Base-by-base conservation (phyloP, 495 filamentous ascomycete genomes). In the Tuber umbilicatum region DNA sequence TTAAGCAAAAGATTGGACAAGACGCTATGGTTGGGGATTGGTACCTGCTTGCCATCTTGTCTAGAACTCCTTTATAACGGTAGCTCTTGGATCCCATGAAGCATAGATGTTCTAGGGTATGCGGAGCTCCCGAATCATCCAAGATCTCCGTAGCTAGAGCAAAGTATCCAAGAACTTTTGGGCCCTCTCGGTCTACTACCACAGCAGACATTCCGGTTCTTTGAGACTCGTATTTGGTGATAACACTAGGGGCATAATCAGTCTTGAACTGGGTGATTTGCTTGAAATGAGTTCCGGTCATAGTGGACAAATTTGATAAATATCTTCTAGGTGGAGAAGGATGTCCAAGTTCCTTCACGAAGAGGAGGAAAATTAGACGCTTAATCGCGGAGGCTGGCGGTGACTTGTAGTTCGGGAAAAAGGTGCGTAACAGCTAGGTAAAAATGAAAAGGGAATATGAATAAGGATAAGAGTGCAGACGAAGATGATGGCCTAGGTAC, bases 11-110 rank as follows among this genome's bases (percentile, higher is more conserved):
- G 55, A 16, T 31, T 64, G 12, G n/a, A 31, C 55, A 64, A n/a
- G 27, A 27, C 55, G 17, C n/a, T 64, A 64, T 3, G 7, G 23
- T 55, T 31, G n/a, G 55, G 55, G 31, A 64, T 68, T 37, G 7
- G 37, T 76, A 81, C 80, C 80, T 80, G 12, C 92, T 94, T 17
- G 96, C 93, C 73, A 98, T 87, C 84, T 94, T 97, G 83, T 98
- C 95, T 19, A 99, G 86, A 37, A 98, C 88, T 1, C 96, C 95
- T 83, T 97, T 97, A 84, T 97, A 99, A 47, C 86, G 88, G 85
- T 96, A 98, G 83, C 88, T 94, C 82, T 92, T 94, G 39, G 95
- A 98, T 16, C 95, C 95, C 95, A 98, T 98, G 83, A 99, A 99
- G 79, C 93, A 89, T 17, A 99, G 85, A 86, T 99, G 95, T 86